Evolutionary conservation across 2,329 filamentous ascomycete genomes (phyloP), one percentile per base, ranked within the genome.

Genomic region (Huntiella savannae): DNA sequence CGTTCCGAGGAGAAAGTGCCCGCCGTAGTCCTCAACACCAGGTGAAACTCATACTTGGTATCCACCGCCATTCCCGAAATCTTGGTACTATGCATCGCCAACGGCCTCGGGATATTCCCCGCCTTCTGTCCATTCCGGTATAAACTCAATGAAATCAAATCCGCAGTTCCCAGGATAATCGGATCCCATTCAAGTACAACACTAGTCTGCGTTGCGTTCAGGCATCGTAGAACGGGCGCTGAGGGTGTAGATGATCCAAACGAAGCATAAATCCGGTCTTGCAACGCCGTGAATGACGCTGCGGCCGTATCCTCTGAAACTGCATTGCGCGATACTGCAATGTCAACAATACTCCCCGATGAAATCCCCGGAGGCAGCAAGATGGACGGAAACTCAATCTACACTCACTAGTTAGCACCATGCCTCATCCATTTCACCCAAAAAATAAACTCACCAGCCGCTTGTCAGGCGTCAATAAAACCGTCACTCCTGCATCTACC

Each of bases 351-450:
- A 60, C 83, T 92, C 55, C 91, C 91, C 12, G 86, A 94, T 51
- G 84, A 79, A 62, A 98, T 98, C 60, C 94, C 87, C 52, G 83
- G 82, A 1, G 91, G 91, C 12, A 98, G 79, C 43, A 98, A 82
- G 54, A 98, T 94, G 40, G 91, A 96, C 33, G 91, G 91, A 59
- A 98, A 98, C 61, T 98, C 91, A 61, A 98, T 96, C 88, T 96
- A 61, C 48, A 43, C 13, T 28, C 6, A 28, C 22, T 37, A 13
- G 35, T 37, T 37, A 13, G 35, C 16, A 13, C 16, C 7, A 13
- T 37, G 8, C 35, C 35, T 37, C 5, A 37, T 16, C 35, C 8
- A 13, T 13, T 32, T 41, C 11, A 19, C 7, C 28, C 2, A 35
- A 16, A 16, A 4, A 28, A 46, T 51, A 40, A 51, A 63, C 79